These are phyloP conservation scores for Endoconidiophora polonica DNA, from an alignment of 2,329 filamentous ascomycete species.

Conservation along the genomic window DNA sequence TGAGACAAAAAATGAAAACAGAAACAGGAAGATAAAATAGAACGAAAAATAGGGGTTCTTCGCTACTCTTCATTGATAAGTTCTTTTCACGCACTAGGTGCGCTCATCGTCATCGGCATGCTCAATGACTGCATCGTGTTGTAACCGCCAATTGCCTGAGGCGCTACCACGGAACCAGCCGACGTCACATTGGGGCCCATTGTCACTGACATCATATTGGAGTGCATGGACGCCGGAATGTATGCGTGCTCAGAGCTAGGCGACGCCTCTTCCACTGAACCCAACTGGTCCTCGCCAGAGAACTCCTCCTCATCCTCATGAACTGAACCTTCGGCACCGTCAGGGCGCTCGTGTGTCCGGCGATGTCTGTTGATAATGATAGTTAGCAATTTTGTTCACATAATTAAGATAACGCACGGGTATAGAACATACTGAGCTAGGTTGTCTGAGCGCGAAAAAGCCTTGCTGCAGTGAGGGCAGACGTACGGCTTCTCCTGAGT, in stretches of 20 bases:
- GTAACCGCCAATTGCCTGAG: constrained; percentile 24
- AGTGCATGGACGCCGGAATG: constrained; percentile 34
- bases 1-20: constrained; percentile 11
- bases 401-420: constrained; percentile 17
- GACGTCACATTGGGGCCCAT: constrained; percentile 11
- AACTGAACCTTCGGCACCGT: constrained; percentile 40
- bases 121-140: constrained; percentile 44
- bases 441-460: constrained; percentile 96
- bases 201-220: constrained; percentile 15
- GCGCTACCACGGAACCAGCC: constrained; percentile 13
- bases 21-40: not conserved
- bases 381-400: constrained; percentile 21
- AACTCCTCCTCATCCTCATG: constrained; percentile 71
- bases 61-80: constrained; percentile 6
- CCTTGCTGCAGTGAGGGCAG: constrained; percentile 95
- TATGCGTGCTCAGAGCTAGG: constrained; percentile 55
- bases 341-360: constrained; percentile 49
- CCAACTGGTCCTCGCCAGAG: constrained; percentile 68
- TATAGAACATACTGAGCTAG: constrained; percentile 69
- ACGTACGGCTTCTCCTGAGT: constrained; percentile 98
- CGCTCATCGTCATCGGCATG: constrained; percentile 48
- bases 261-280: constrained; percentile 63
- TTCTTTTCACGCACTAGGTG: constrained; percentile 21
- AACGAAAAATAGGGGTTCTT: not conserved
- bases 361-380: constrained; percentile 58